These are phyloP conservation scores for Solanum okadae DNA, from an alignment of 257 asterid genomes.

Conservation along the genomic window DNA sequence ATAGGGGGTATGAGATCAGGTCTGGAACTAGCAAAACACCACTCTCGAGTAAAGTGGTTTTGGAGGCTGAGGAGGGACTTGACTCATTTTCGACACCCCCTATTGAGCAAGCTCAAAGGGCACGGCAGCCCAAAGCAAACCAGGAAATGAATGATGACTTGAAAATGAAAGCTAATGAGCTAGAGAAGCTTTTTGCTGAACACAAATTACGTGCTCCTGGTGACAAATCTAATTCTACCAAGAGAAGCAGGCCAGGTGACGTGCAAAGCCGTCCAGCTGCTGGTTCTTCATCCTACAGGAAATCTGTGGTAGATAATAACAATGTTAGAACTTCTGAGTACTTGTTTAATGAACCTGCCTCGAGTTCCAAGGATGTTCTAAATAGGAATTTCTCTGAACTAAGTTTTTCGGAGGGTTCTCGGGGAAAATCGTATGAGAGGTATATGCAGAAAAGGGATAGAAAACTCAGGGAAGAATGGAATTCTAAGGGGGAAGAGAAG, in stretches of 20 bases:
- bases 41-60: conserved; percentile 24
- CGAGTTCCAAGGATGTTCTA: conserved; percentile 37
- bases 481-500: conserved; percentile 65
- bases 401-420: conserved; percentile 56
- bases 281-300: conserved; percentile 17
- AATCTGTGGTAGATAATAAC: conserved; percentile 29
- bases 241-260: conserved; percentile 37
- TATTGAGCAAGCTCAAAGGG: conserved; percentile 51
- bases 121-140: conserved; percentile 64
- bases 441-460: conserved; percentile 88
- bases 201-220: conserved; percentile 60
- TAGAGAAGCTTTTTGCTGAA: conserved; percentile 89
- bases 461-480: conserved; percentile 87
- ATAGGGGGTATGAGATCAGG: conserved; percentile 24
- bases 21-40: conserved; percentile 25
- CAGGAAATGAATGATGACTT: conserved; percentile 84
- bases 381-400: conserved; percentile 33
- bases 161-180: conserved; percentile 86
- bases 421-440: conserved; percentile 65
- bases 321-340: conserved; percentile 17
- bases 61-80: conserved; percentile 33
- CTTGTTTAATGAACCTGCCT: conserved; percentile 26
- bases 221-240: conserved; percentile 47
- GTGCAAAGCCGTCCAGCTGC: conserved; percentile 26
- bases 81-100: conserved; percentile 50